Conservation (phyloP, 2,329 filamentous ascomycete species). For the Plenodomus biglobosus region DNA sequence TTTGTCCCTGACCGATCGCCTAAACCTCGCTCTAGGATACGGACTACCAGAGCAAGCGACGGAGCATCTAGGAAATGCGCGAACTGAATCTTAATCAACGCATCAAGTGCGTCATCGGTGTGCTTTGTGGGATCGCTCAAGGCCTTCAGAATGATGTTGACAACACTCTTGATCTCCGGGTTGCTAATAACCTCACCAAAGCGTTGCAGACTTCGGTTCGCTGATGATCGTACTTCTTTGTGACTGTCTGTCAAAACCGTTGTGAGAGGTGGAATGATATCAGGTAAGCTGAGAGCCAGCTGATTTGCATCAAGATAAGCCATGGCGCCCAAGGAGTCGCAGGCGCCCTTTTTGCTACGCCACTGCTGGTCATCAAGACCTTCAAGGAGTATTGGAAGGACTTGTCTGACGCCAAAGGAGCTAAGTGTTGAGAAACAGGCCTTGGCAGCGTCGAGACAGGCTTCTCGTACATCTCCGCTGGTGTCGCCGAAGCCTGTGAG, state of each 20-base stretch:
- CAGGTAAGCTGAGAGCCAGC: constrained; percentile 84
- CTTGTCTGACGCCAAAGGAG: constrained; percentile 93
- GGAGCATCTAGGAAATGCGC: constrained; percentile 98
- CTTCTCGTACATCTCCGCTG: constrained; percentile 86
- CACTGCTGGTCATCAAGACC: constrained; percentile 94
- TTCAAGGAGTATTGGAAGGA: constrained; percentile 85
- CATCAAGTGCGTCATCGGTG: constrained; percentile 90
- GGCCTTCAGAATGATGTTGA: constrained; percentile 89
- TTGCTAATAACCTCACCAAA: constrained; percentile 99
- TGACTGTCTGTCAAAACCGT: constrained; percentile 95
- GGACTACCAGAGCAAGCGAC: constrained; percentile 89
- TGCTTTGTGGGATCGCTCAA: constrained; percentile 97
- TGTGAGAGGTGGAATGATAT: constrained; percentile 95
- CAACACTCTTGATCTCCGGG: constrained; percentile 91
- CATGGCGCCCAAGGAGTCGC: constrained; percentile 95
- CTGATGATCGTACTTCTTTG: constrained; percentile 89
- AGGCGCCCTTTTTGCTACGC: constrained; percentile 98
- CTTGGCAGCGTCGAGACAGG: constrained; percentile 89
- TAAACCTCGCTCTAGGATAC: constrained; percentile 90
- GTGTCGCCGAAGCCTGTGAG: constrained; percentile 86
- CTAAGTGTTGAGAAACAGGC: constrained; percentile 90
- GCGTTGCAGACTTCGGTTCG: constrained; percentile 93
- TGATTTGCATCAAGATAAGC: constrained; percentile 97
- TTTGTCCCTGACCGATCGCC: constrained; percentile 92
- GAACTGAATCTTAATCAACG: constrained; percentile 97